phyloP scores from a whole-genome alignment of 2,329 filamentous ascomycete genomes.

The Cephalotrichum gorgonifer region DNA sequence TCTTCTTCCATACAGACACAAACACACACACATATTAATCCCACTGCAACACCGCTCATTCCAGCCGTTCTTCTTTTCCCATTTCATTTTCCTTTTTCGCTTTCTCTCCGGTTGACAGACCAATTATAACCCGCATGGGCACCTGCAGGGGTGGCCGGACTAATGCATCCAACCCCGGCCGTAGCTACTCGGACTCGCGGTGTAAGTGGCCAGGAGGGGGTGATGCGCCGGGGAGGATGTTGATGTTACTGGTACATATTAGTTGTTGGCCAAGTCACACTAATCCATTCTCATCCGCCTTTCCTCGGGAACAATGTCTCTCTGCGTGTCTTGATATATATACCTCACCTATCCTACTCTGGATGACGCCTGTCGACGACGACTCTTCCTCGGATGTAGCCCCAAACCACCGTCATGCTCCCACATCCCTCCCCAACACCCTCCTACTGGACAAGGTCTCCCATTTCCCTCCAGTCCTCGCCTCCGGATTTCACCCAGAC shows the following conservation, averaged over 20 bases:
- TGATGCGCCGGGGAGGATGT: not conserved
- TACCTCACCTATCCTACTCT: not conserved
- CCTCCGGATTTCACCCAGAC: not conserved
- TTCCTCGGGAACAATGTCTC: not conserved
- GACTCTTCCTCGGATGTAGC: not conserved
- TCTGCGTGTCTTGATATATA: not conserved
- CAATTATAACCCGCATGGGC: not conserved
- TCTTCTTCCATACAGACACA: too few species aligned
- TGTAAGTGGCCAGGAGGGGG: not conserved
- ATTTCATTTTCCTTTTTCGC: not conserved
- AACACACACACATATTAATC: too few species aligned
- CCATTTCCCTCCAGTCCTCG: not conserved
- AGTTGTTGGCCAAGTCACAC: not conserved
- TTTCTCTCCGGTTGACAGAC: not conserved
- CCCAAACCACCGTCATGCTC: constrained; percentile 8
- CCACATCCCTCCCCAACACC: constrained; percentile 29
- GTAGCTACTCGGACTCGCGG: not conserved
- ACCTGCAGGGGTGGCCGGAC: not conserved
- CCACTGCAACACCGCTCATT: too few species aligned
- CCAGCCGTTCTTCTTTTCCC: not conserved
- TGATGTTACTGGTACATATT: not conserved
- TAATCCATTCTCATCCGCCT: not conserved
- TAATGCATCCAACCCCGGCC: not conserved
- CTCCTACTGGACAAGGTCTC: constrained; percentile 28
- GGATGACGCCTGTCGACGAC: not conserved